phyloP scores from a whole-genome alignment of 257 asterid genomes.

The Ligustrum vulgare region DNA sequence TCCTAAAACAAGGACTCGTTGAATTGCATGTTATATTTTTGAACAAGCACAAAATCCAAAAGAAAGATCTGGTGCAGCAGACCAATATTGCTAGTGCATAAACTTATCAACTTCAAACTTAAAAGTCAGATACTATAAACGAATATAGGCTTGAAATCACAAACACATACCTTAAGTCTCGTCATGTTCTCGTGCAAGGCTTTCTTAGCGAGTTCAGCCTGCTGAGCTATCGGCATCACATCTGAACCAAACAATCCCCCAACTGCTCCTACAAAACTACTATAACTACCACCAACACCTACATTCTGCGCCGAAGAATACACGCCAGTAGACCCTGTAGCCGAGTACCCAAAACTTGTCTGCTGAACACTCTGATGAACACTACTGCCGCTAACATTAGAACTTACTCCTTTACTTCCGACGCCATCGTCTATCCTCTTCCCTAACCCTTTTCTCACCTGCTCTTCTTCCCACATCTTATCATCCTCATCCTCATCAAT shows the following conservation, averaged over 20 bases:
- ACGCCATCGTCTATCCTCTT: conserved; percentile 78
- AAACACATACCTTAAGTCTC: conserved; percentile 61
- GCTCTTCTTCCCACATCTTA: conserved; percentile 97
- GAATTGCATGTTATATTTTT: conserved; percentile 1
- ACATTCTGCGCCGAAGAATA: conserved; percentile 43
- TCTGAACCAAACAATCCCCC: conserved; percentile 44
- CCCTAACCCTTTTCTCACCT: conserved; percentile 92
- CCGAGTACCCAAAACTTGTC: conserved; percentile 40
- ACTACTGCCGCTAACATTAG: conserved; percentile 32
- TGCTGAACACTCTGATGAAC: conserved; percentile 44
- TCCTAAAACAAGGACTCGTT: conserved; percentile 49
- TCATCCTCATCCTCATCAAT: conserved; percentile 89
- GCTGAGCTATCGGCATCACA: conserved; percentile 63
- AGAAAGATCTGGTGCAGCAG: background rate
- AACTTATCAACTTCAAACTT: background rate
- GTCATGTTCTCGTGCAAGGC: conserved; percentile 64
- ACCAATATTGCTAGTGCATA: background rate
- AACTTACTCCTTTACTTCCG: conserved; percentile 44
- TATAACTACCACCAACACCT: conserved; percentile 31
- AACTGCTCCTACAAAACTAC: conserved; percentile 53
- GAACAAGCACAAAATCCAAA: conserved; percentile 8
- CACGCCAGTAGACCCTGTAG: conserved; percentile 33
- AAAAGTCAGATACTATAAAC: conserved; percentile 5
- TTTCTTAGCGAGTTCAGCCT: conserved; percentile 80
- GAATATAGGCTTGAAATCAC: background rate